These are phyloP conservation scores for Microbotryum silenes-acaulis DNA, from an alignment of 1,284 basidiomycete genomes.

Conservation along the genomic window DNA sequence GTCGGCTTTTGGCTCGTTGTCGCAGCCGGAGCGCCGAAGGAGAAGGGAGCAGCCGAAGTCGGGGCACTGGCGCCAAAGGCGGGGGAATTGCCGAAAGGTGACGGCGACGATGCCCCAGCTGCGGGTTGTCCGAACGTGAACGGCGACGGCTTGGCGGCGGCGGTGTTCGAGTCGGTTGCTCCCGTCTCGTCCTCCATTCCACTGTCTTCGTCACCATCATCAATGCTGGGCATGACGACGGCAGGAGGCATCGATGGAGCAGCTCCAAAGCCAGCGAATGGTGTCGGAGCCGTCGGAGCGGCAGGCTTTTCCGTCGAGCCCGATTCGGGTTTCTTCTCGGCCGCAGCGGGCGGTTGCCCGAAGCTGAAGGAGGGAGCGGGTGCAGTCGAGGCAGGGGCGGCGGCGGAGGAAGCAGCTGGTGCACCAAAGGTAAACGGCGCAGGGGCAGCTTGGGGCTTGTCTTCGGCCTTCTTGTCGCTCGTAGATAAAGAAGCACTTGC, in stretches of 20 bases:
- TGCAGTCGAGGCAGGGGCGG: not conserved
- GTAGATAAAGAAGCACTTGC: not conserved
- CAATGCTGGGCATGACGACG: not conserved
- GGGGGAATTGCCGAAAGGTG: not conserved
- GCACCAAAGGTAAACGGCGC: conserved; percentile 14
- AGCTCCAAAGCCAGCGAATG: conserved; percentile 2
- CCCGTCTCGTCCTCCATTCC: conserved; percentile 30
- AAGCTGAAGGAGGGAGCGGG: conserved; percentile 16
- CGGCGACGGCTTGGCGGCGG: not conserved
- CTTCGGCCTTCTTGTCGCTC: conserved; percentile 5
- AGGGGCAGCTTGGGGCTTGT: not conserved
- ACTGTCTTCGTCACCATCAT: conserved; percentile 23
- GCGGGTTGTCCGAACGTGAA: conserved; percentile 13
- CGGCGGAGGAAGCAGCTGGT: not conserved
- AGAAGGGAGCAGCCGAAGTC: not conserved
- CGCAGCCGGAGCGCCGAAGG: conserved; percentile 9
- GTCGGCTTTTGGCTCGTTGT: conserved; percentile 5
- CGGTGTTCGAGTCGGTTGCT: not conserved
- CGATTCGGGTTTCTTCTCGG: not conserved
- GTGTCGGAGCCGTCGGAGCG: not conserved
- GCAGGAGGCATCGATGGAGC: not conserved
- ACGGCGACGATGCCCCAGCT: not conserved
- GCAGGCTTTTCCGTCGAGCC: conserved; percentile 12
- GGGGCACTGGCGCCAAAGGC: not conserved
- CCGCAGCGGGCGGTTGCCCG: not conserved